These are phyloP conservation scores for Diaporthe batatas DNA, from an alignment of 2,329 filamentous ascomycete species.

Conservation along the genomic window DNA sequence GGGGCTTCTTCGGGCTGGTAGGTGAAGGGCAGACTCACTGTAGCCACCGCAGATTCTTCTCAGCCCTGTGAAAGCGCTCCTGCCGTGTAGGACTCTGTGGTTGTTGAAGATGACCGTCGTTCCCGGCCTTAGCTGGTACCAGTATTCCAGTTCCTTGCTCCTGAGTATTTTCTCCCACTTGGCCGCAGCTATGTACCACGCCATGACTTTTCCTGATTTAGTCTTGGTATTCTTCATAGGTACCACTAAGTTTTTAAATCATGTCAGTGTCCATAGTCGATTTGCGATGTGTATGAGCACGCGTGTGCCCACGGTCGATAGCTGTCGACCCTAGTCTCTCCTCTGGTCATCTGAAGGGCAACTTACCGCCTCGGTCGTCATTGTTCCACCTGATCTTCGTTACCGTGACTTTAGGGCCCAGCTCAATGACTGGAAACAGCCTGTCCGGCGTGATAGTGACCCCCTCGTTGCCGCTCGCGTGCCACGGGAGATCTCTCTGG, in stretches of 20 bases:
- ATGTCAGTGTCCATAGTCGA: conserved; percentile 15
- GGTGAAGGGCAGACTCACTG: conserved; percentile 67
- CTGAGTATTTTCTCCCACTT: conserved; percentile 80
- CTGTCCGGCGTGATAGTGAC: conserved; percentile 82
- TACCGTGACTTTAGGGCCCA: conserved; percentile 54
- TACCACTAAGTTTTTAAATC: conserved; percentile 57
- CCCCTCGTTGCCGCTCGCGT: conserved; percentile 91
- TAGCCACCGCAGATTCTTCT: conserved; percentile 93
- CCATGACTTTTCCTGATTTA: neutral
- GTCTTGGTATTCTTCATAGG: conserved; percentile 56
- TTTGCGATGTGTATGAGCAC: neutral
- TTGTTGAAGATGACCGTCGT: conserved; percentile 91
- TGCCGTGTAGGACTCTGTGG: conserved; percentile 92
- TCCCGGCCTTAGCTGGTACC: conserved; percentile 86
- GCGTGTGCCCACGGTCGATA: neutral
- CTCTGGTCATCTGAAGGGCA: neutral
- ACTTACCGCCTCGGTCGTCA: conserved; percentile 76
- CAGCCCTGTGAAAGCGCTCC: conserved; percentile 84
- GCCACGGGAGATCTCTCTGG: conserved; percentile 74
- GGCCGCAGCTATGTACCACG: conserved; percentile 85
- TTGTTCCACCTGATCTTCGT: conserved; percentile 86
- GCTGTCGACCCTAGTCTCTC: neutral
- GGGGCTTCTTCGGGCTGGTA: neutral
- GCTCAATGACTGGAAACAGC: conserved; percentile 79
- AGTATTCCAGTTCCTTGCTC: conserved; percentile 76